phyloP scores from a whole-genome alignment of 2,329 filamentous ascomycete genomes.

The Leptographium wingfieldii region DNA sequence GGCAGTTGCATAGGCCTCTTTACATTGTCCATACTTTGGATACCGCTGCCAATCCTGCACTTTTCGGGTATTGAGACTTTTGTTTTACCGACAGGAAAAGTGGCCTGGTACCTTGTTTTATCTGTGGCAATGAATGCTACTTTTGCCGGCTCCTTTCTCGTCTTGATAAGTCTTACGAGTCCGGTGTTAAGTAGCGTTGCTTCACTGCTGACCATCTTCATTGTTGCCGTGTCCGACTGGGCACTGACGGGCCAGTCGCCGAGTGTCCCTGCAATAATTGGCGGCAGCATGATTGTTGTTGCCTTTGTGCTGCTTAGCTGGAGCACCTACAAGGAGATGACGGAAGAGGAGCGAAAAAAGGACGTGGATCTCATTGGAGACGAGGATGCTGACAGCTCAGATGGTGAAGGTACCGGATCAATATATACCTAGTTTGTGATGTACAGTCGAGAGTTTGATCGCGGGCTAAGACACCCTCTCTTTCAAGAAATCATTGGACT shows the following conservation, averaged over 20 bases:
- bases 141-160: conserved; percentile 86
- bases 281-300: conserved; percentile 75
- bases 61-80: conserved; percentile 68
- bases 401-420: background rate
- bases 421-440: background rate
- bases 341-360: conserved; percentile 61
- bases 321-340: conserved; percentile 90
- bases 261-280: conserved; percentile 60
- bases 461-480: no score
- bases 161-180: conserved; percentile 83
- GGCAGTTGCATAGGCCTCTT: conserved; percentile 78
- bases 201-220: conserved; percentile 88
- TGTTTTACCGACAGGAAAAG: conserved; percentile 63
- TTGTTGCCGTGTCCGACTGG: conserved; percentile 89
- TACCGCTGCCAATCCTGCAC: conserved; percentile 79
- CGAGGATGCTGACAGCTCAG: conserved; percentile 8
- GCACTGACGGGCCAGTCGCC: conserved; percentile 66
- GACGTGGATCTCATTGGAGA: conserved; percentile 19
- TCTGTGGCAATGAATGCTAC: conserved; percentile 78
- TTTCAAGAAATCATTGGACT: no score
- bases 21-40: conserved; percentile 79
- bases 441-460: background rate
- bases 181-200: conserved; percentile 89
- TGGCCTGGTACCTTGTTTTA: conserved; percentile 67
- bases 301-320: conserved; percentile 81